phyloP scores from a whole-genome alignment of 129 eudicot species.

The Lactuca saligna region DNA sequence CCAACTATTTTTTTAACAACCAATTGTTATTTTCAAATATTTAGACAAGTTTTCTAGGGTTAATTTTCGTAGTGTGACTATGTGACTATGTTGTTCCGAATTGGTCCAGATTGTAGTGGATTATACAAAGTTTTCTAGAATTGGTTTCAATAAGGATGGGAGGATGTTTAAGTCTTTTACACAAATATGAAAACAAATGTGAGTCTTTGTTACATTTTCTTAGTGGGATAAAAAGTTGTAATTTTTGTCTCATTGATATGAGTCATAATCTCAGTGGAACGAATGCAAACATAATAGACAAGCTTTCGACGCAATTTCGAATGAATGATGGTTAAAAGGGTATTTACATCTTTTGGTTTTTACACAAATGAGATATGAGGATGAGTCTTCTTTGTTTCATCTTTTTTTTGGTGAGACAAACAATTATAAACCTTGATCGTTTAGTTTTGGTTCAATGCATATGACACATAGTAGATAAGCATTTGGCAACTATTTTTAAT shows the following conservation, averaged over 20 bases:
- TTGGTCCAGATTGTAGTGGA: too few relatives aligned
- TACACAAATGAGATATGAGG: too few relatives aligned
- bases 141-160: too few relatives aligned
- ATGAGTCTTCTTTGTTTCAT: not conserved
- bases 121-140: not conserved
- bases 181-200: not conserved
- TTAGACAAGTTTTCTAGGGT: not conserved
- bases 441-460: not conserved
- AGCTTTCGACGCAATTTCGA: too few relatives aligned
- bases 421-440: not conserved
- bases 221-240: too few relatives aligned
- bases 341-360: too few relatives aligned
- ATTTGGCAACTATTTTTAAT: not conserved
- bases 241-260: too few relatives aligned
- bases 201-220: too few relatives aligned
- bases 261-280: not conserved
- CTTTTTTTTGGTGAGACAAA: not conserved
- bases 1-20: constrained; percentile 29
- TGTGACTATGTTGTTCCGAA: too few relatives aligned
- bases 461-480: not conserved
- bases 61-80: too few relatives aligned
- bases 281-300: not conserved
- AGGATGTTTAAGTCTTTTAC: not conserved
- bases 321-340: too few relatives aligned
- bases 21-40: not conserved